Conservation (phyloP, 331 rosid genomes). For the Telfairia occidentalis region DNA sequence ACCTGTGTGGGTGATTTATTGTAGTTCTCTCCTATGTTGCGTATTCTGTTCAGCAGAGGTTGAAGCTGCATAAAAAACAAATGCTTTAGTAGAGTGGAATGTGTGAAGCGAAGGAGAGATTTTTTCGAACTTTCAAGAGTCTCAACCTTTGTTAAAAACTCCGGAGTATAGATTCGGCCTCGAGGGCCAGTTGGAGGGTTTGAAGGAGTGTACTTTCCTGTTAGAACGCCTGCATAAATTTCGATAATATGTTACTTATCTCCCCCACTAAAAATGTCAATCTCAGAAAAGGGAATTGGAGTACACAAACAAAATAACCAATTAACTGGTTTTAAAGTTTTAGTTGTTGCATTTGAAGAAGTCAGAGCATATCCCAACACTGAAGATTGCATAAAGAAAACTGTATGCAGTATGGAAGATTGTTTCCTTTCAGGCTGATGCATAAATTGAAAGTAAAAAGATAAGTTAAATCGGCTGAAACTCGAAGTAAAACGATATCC, state of each 20-base stretch:
- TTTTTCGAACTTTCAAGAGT: neutral
- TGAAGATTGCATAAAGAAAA: neutral
- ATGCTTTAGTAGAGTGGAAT: conserved; percentile 12
- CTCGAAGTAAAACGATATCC: neutral
- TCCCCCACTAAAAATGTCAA: neutral
- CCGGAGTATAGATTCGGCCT: conserved; percentile 61
- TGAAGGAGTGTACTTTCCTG: conserved; percentile 73
- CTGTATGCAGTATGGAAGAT: neutral
- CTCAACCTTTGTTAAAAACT: conserved; percentile 48
- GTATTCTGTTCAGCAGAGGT: conserved; percentile 52
- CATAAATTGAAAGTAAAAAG: neutral
- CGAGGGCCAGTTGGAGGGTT: conserved; percentile 84
- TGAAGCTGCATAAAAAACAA: conserved; percentile 53
- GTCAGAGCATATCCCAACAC: neutral
- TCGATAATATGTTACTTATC: neutral
- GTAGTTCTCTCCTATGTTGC: conserved; percentile 52
- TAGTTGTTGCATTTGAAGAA: neutral
- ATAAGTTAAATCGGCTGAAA: neutral
- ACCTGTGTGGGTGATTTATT: conserved; percentile 70
- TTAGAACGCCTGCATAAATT: conserved; percentile 50
- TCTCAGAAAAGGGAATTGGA: neutral
- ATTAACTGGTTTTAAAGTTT: neutral
- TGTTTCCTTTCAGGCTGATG: neutral
- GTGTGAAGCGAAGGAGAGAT: neutral
- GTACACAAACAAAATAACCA: neutral